Conservation (phyloP, 495 filamentous ascomycete genomes). For the Halenospora varia region DNA sequence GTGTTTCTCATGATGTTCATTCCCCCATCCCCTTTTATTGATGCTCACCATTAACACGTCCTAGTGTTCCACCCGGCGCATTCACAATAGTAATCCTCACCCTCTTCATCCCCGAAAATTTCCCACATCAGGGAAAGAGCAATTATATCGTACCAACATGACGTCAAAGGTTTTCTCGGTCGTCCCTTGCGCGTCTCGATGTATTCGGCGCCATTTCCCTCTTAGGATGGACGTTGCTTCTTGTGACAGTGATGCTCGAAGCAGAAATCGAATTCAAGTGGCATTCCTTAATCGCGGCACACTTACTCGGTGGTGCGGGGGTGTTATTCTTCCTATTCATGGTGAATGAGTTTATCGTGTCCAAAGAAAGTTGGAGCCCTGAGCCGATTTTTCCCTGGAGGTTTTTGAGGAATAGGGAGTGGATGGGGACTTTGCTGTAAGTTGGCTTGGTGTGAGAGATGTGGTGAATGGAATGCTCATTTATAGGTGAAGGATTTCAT, state of each 20-base stretch:
- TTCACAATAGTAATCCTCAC: background rate
- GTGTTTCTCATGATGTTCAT: conserved; percentile 36
- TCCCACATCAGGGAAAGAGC: background rate
- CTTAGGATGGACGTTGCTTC: background rate
- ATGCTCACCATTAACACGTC: background rate
- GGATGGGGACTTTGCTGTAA: background rate
- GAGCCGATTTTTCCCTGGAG: background rate
- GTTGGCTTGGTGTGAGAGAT: conserved; percentile 27
- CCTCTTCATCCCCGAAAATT: background rate
- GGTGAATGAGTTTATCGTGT: background rate
- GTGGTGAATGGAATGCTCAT: conserved; percentile 37
- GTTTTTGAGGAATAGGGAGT: background rate
- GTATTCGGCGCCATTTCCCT: background rate
- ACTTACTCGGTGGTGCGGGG: background rate
- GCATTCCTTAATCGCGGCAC: background rate
- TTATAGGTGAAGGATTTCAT: background rate
- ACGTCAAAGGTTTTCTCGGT: background rate
- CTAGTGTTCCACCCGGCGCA: background rate
- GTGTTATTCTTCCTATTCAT: background rate
- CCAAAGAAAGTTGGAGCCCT: background rate
- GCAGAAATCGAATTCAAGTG: background rate
- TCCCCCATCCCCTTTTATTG: background rate
- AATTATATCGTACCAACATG: background rate
- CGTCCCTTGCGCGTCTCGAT: background rate
- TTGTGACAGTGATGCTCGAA: background rate